These are phyloP conservation scores for Tagetes patula DNA, from an alignment of 129 eudicot species.

Conservation along the genomic window DNA sequence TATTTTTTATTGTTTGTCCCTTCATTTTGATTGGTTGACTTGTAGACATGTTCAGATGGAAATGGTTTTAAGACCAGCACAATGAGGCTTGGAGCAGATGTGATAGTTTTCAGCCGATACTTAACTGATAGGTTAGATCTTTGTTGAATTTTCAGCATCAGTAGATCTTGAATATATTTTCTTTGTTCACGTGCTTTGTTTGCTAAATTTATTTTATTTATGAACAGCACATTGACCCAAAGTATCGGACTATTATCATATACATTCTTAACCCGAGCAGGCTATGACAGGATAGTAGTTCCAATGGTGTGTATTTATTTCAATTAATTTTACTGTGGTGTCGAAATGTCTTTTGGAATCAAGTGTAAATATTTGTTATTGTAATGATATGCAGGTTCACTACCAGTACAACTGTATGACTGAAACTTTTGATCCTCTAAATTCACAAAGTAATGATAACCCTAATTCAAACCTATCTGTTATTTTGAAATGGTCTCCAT, in stretches of 20 bases:
- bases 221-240: slow-evolving; percentile 49
- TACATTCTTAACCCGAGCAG: slow-evolving; percentile 59
- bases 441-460: slow-evolving; percentile 33
- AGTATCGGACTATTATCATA: slow-evolving; percentile 83
- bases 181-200: slow-evolving; percentile 5
- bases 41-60: slow-evolving; percentile 68
- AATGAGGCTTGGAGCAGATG: slow-evolving; percentile 83
- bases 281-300: slow-evolving; percentile 69
- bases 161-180: slow-evolving; percentile 5
- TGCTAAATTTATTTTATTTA: background rate
- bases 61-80: slow-evolving; percentile 76
- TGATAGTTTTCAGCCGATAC: slow-evolving; percentile 60
- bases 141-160: background rate
- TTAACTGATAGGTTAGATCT: slow-evolving; percentile 35
- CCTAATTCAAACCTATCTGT: slow-evolving; percentile 42
- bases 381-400: slow-evolving; percentile 47
- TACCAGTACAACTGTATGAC: slow-evolving; percentile 44
- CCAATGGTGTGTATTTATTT: slow-evolving; percentile 55
- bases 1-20: slow-evolving; percentile 8
- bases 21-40: slow-evolving; percentile 44
- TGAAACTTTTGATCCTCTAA: slow-evolving; percentile 34
- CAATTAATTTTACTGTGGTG: background rate
- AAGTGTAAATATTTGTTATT: background rate
- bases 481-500: slow-evolving; percentile 67
- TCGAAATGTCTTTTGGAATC: background rate